These are phyloP conservation scores for Colletotrichum somersetense DNA, from an alignment of 2,329 filamentous ascomycete species.

Conservation along the genomic window DNA sequence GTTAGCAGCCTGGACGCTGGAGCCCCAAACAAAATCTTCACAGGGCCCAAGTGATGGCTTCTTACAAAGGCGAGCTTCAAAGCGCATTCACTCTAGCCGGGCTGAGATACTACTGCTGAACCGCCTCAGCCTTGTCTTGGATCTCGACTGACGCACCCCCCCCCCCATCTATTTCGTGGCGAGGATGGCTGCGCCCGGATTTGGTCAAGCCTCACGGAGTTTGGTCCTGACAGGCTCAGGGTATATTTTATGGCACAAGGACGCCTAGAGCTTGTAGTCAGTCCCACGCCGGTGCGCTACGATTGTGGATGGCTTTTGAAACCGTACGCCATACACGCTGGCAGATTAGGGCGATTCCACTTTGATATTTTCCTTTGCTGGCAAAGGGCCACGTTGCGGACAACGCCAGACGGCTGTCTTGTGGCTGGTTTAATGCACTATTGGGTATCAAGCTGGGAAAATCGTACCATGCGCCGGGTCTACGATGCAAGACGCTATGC, in stretches of 20 bases:
- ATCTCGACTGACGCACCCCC: slow-evolving; percentile 31
- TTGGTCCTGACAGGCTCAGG: neutral
- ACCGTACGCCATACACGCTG: neutral
- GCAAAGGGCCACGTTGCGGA: slow-evolving; percentile 21
- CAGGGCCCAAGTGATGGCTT: slow-evolving; percentile 27
- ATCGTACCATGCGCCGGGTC: slow-evolving; percentile 17
- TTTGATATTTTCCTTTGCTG: slow-evolving; percentile 18
- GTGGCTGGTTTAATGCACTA: slow-evolving; percentile 11
- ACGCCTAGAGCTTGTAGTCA: slow-evolving; percentile 3
- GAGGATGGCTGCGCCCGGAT: slow-evolving; percentile 4
- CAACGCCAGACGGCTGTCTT: slow-evolving; percentile 19
- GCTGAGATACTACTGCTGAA: slow-evolving; percentile 9
- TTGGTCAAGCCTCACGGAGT: neutral
- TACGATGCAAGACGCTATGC: slow-evolving; percentile 22
- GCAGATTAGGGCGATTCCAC: slow-evolving; percentile 16
- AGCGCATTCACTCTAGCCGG: slow-evolving; percentile 14
- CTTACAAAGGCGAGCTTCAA: slow-evolving; percentile 17
- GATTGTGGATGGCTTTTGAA: neutral
- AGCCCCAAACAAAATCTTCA: slow-evolving; percentile 30
- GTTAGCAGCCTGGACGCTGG: slow-evolving; percentile 26
- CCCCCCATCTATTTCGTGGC: slow-evolving; percentile 20
- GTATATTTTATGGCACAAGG: neutral
- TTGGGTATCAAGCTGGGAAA: neutral
- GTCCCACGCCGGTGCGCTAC: slow-evolving; percentile 6
- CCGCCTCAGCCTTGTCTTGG: slow-evolving; percentile 31